Percentiles rank a stretch among this genome's conserved stretches.
Evolutionary conservation across 495 filamentous ascomycete species (phyloP).

Genomic region (Podospora pseudoanserina): DNA sequence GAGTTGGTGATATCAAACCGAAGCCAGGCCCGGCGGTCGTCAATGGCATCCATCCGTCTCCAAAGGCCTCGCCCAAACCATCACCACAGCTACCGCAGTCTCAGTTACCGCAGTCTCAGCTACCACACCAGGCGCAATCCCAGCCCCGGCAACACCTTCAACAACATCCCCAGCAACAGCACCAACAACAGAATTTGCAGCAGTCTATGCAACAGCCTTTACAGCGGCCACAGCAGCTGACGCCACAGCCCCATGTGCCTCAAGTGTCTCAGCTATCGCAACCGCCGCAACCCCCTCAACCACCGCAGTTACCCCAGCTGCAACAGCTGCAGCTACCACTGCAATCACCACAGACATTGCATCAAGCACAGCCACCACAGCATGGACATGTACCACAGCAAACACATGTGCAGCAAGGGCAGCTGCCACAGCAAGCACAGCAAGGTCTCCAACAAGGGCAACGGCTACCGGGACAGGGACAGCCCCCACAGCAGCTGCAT

Average conservation of each 20-base stretch:
- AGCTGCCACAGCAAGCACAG: constrained; percentile 14
- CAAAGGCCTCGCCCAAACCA: constrained; percentile 16
- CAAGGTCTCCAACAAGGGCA: constrained; percentile 7
- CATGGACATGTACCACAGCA: background rate
- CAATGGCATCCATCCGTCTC: constrained; percentile 17
- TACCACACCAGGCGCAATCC: constrained; percentile 8
- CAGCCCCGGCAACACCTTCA: background rate
- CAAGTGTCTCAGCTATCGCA: background rate
- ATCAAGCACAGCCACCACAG: background rate
- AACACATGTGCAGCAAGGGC: background rate
- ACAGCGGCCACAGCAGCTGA: background rate
- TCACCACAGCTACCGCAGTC: constrained; percentile 11
- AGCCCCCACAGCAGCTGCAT: background rate
- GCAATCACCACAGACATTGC: background rate
- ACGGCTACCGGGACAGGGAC: background rate
- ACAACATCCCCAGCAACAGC: background rate
- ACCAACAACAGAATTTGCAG: background rate
- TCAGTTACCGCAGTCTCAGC: constrained; percentile 14
- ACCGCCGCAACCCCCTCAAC: background rate
- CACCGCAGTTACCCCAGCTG: constrained; percentile 17
- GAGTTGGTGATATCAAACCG: constrained; percentile 18
- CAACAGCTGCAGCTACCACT: constrained; percentile 3
- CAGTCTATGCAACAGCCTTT: background rate
- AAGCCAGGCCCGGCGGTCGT: background rate
- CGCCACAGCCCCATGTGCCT: background rate